phyloP scores from a whole-genome alignment of 805 yeast genomes.

The Wickerhamomyces xylosicus region DNA sequence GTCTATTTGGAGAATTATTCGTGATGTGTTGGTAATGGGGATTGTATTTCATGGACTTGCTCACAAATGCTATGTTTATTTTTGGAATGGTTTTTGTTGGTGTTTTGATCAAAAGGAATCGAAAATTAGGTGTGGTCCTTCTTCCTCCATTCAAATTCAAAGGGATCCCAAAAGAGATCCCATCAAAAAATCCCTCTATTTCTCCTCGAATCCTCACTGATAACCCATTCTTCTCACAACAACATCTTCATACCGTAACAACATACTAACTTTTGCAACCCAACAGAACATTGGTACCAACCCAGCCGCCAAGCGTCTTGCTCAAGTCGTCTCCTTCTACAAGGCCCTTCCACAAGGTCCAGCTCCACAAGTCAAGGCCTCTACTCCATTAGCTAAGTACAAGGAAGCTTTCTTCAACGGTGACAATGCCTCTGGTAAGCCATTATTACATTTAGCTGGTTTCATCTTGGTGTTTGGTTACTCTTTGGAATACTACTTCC shows the following conservation, averaged over 20 bases:
- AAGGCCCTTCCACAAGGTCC: constrained; percentile 92
- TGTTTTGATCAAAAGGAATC: too few species aligned
- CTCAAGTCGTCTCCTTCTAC: constrained; percentile 91
- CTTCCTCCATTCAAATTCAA: too few species aligned
- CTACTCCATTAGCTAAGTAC: constrained; percentile 66
- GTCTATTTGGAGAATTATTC: not conserved
- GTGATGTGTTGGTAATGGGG: too few species aligned
- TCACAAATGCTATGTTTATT: too few species aligned
- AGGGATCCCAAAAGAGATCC: too few species aligned
- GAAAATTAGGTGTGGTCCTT: too few species aligned
- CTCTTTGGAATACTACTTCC: constrained; percentile 90
- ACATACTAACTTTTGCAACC: too few species aligned
- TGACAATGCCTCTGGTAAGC: constrained; percentile 75
- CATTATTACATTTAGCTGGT: constrained; percentile 66
- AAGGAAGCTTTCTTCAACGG: constrained; percentile 80
- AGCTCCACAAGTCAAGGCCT: constrained; percentile 65
- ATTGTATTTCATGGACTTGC: too few species aligned
- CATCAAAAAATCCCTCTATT: too few species aligned
- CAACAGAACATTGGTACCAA: constrained; percentile 79
- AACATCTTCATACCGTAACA: constrained; percentile 17
- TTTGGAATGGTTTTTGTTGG: too few species aligned
- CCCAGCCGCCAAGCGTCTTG: constrained; percentile 96
- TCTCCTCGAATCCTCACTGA: too few species aligned
- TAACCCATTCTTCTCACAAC: too few species aligned
- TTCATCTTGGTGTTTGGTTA: constrained; percentile 70